phyloP scores from a whole-genome alignment of 2,329 filamentous ascomycete genomes.

The Ceratocystis variospora region DNA sequence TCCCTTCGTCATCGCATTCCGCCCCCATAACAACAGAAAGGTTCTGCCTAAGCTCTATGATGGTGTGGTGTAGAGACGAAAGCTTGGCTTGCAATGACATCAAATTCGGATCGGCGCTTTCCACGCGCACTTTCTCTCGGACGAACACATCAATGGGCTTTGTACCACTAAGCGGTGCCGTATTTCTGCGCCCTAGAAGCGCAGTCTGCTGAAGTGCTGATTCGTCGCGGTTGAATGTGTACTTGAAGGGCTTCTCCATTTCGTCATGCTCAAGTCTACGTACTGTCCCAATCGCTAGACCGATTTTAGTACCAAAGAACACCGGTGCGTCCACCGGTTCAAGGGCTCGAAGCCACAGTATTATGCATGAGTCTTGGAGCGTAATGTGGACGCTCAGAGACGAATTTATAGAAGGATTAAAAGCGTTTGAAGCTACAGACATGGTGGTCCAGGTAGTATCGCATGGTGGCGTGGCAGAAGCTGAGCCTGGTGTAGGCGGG shows the following conservation, averaged over 20 bases:
- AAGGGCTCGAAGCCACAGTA: conserved; percentile 56
- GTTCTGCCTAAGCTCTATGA: conserved; percentile 56
- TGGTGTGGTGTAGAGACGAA: conserved; percentile 58
- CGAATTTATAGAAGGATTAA: conserved; percentile 34
- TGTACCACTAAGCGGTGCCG: conserved; percentile 21
- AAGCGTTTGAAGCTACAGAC: conserved; percentile 34
- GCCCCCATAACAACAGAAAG: conserved; percentile 66
- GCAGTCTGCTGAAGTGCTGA: neutral
- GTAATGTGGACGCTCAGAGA: conserved; percentile 62
- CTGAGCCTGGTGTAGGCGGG: conserved; percentile 27
- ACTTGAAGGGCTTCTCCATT: conserved; percentile 61
- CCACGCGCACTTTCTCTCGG: conserved; percentile 76
- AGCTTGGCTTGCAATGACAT: conserved; percentile 76
- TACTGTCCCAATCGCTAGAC: conserved; percentile 51
- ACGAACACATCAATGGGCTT: conserved; percentile 56
- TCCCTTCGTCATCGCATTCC: conserved; percentile 25
- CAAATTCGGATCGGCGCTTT: conserved; percentile 76
- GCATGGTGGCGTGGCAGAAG: conserved; percentile 22
- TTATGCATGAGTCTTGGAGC: conserved; percentile 55
- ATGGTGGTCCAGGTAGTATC: conserved; percentile 33
- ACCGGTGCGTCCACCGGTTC: conserved; percentile 51
- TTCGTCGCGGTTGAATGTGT: conserved; percentile 26
- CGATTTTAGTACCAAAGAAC: conserved; percentile 52
- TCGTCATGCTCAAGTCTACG: conserved; percentile 63
- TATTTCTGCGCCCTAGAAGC: neutral